These are phyloP conservation scores for Neospora caninum DNA, from an alignment of 169 alveolate genomes.

Conservation along the genomic window DNA sequence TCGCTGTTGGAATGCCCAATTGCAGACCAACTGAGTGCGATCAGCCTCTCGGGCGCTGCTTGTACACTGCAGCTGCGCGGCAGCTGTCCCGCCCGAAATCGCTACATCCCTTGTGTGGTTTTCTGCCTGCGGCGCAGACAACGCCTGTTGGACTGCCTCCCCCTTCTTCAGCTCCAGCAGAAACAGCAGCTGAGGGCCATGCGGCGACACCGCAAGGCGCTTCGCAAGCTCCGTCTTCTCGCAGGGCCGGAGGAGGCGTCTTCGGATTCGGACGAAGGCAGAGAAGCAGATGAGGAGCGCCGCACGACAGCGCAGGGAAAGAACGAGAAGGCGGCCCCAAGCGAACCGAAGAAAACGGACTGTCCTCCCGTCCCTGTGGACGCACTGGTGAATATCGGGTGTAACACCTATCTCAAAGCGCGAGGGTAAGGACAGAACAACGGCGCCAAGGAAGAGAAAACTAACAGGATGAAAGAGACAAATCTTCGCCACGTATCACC, in stretches of 20 bases:
- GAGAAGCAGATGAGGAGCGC: background rate
- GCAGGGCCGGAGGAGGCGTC: background rate
- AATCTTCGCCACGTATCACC: too few species aligned
- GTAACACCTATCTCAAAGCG: slow-evolving; percentile 2
- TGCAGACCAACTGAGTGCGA: too few species aligned
- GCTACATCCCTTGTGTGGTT: too few species aligned
- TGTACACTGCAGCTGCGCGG: too few species aligned
- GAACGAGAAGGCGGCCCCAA: background rate
- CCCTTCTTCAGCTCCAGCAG: slow-evolving; percentile 10
- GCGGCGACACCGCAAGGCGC: background rate
- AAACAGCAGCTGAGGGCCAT: background rate
- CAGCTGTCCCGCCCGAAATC: too few species aligned
- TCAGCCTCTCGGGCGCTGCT: too few species aligned
- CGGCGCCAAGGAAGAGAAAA: background rate
- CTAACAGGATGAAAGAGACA: too few species aligned
- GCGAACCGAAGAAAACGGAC: background rate
- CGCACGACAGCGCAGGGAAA: background rate
- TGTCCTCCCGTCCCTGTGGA: background rate
- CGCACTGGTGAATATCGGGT: slow-evolving; percentile 19
- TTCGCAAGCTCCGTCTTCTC: background rate
- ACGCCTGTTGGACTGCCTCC: slow-evolving; percentile 8
- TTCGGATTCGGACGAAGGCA: background rate
- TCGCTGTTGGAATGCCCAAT: too few species aligned
- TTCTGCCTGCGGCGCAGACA: background rate
- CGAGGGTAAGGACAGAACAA: background rate